These are phyloP conservation scores for Alloascoidea africana DNA, from an alignment of 805 yeast species.

Conservation along the genomic window DNA sequence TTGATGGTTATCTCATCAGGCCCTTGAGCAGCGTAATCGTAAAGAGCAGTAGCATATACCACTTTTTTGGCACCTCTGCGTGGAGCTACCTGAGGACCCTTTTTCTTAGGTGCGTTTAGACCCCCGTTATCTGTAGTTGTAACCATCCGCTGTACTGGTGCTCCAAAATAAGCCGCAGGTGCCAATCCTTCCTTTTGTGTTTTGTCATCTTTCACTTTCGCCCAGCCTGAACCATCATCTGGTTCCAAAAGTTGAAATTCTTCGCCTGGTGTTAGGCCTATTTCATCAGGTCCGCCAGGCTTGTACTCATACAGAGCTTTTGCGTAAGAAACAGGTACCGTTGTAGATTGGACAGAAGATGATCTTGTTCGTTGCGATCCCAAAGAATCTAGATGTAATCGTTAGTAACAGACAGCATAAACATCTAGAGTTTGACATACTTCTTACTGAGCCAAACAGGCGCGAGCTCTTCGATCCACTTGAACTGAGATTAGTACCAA, in stretches of 20 bases:
- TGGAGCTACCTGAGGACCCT: slow-evolving; percentile 75
- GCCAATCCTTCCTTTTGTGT: slow-evolving; percentile 66
- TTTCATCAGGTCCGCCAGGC: slow-evolving; percentile 66
- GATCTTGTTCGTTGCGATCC: too few species aligned
- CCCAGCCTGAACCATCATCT: slow-evolving; percentile 95
- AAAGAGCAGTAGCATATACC: slow-evolving; percentile 51
- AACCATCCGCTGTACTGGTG: slow-evolving; percentile 11
- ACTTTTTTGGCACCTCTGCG: slow-evolving; percentile 55
- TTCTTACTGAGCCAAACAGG: not conserved
- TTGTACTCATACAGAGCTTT: slow-evolving; percentile 52
- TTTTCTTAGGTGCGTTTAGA: slow-evolving; percentile 20
- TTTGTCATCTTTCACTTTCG: slow-evolving; percentile 39
- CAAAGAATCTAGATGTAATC: too few species aligned
- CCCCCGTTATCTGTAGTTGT: slow-evolving; percentile 5
- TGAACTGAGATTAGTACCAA: too few species aligned
- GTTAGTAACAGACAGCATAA: too few species aligned
- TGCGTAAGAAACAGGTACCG: slow-evolving; percentile 14
- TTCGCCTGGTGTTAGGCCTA: slow-evolving; percentile 46
- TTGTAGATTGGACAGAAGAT: too few species aligned
- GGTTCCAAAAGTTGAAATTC: slow-evolving; percentile 36
- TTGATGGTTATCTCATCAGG: slow-evolving; percentile 61
- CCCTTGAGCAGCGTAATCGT: slow-evolving; percentile 64
- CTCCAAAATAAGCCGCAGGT: slow-evolving; percentile 69
- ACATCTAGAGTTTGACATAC: too few species aligned
- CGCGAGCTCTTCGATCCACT: not conserved